Percentiles rank a stretch among this genome's conserved stretches.
Evolutionary conservation across 139 green algal species (phyloP).

Genomic region (Asterochloris sp.): DNA sequence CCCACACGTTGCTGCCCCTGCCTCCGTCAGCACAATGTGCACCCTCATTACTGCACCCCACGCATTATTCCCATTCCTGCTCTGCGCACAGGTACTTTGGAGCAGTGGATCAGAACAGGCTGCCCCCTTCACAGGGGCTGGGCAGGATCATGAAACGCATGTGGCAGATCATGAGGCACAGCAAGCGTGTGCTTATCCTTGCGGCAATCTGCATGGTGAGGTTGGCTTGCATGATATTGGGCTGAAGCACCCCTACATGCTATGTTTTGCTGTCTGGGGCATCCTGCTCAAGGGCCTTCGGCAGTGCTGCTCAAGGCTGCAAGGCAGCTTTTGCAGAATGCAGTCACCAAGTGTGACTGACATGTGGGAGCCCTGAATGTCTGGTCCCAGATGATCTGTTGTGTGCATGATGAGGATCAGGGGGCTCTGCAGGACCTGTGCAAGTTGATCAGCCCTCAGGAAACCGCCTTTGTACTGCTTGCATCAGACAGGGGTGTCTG

Average conservation of each 20-base stretch:
- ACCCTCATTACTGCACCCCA: too few relatives aligned
- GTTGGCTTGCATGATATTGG: too few relatives aligned
- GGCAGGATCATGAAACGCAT: conserved; percentile 6
- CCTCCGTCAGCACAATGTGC: too few relatives aligned
- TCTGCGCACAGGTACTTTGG: too few relatives aligned
- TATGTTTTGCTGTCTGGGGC: conserved; percentile 1
- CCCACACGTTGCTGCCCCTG: too few relatives aligned
- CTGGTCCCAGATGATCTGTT: not conserved
- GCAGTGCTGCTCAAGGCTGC: not conserved
- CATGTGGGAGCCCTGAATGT: not conserved
- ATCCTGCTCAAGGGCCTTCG: not conserved
- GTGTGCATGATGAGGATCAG: not conserved
- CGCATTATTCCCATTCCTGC: too few relatives aligned
- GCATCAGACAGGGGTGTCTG: too few relatives aligned
- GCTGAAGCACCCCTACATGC: not conserved
- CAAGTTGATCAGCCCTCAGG: not conserved
- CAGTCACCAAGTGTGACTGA: not conserved
- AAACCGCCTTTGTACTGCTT: too few relatives aligned
- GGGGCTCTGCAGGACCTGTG: not conserved
- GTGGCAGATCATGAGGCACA: conserved; percentile 19
- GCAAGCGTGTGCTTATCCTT: not conserved
- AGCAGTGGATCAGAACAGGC: not conserved
- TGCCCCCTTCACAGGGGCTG: conserved; percentile 9
- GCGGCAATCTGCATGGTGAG: too few relatives aligned
- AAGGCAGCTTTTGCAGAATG: not conserved